Conservation (phyloP, 2,329 filamentous ascomycete genomes). For the Colletotrichum nymphaeae region DNA sequence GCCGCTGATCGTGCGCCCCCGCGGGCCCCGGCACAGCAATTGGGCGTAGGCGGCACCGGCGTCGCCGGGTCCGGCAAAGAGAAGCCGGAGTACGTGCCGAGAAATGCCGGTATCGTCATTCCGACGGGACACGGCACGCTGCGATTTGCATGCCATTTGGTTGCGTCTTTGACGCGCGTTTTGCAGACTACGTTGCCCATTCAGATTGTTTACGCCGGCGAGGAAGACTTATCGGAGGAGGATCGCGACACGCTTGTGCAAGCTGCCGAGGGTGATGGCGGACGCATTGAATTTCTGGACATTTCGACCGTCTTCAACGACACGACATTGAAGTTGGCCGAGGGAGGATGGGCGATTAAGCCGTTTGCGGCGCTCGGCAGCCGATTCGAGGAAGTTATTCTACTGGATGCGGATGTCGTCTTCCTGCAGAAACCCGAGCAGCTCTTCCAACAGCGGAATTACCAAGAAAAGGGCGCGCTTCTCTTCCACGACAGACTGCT, state of each 20-base stretch:
- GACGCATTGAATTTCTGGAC: constrained; percentile 45
- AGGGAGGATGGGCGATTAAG: constrained; percentile 54
- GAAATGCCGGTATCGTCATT: constrained; percentile 49
- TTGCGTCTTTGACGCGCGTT: constrained; percentile 45
- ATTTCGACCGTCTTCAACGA: constrained; percentile 48
- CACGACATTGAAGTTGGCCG: constrained; percentile 40
- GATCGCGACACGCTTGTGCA: constrained; percentile 42
- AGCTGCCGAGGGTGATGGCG: constrained; percentile 8
- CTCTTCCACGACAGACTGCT: constrained; percentile 56
- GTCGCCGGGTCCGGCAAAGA: not conserved
- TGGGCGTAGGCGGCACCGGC: not conserved
- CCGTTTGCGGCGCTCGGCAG: constrained; percentile 52
- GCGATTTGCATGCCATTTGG: constrained; percentile 49
- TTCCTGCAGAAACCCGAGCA: constrained; percentile 50
- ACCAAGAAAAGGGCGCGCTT: constrained; percentile 45
- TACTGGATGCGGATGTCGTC: constrained; percentile 53
- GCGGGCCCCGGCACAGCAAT: not conserved
- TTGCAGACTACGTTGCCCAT: constrained; percentile 47
- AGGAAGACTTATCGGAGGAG: constrained; percentile 42
- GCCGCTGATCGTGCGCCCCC: not conserved
- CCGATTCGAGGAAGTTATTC: constrained; percentile 49
- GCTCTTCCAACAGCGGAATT: constrained; percentile 46
- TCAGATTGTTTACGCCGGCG: constrained; percentile 50
- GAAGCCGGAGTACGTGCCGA: constrained; percentile 3
- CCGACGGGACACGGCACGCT: constrained; percentile 45